Evolutionary conservation across 2,329 filamentous ascomycete species (phyloP).

Genomic region (Dothideomycetes sp.): DNA sequence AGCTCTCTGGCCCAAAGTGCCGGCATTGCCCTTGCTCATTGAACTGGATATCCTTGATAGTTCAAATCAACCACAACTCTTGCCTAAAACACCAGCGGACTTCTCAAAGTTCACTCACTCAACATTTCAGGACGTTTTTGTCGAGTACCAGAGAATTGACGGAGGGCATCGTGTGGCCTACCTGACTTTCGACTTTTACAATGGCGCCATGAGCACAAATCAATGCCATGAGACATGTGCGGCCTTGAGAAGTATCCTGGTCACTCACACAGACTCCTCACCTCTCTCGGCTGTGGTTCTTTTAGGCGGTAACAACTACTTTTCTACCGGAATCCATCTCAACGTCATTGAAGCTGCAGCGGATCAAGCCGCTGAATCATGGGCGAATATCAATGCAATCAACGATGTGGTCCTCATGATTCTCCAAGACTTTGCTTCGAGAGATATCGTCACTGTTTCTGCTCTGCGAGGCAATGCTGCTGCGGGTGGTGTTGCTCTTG

Average conservation of each 20-base stretch:
- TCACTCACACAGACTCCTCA: constrained; percentile 21
- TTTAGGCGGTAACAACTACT: constrained; percentile 34
- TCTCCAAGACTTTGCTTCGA: constrained; percentile 30
- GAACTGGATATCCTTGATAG: constrained; percentile 27
- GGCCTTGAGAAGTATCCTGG: constrained; percentile 30
- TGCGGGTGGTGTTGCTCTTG: constrained; percentile 36
- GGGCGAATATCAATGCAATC: constrained; percentile 38
- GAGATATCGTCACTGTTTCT: constrained; percentile 31
- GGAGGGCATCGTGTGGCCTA: constrained; percentile 28
- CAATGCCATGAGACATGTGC: constrained; percentile 31
- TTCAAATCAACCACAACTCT: constrained; percentile 15
- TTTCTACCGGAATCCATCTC: constrained; percentile 37
- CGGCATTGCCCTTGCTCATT: constrained; percentile 28
- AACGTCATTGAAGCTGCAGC: constrained; percentile 35
- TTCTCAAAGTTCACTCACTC: constrained; percentile 24
- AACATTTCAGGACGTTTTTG: constrained; percentile 34
- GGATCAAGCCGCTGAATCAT: constrained; percentile 33
- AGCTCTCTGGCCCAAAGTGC: constrained; percentile 35
- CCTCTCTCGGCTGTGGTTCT: constrained; percentile 31
- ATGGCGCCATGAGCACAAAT: constrained; percentile 35
- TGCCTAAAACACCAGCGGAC: constrained; percentile 18
- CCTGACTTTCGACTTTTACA: constrained; percentile 37
- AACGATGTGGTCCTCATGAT: constrained; percentile 34
- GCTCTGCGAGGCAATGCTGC: constrained; percentile 35
- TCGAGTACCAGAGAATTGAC: constrained; percentile 28